These are phyloP conservation scores for Diutina siamensis DNA, from an alignment of 1,139 yeast genomes.

Conservation along the genomic window DNA sequence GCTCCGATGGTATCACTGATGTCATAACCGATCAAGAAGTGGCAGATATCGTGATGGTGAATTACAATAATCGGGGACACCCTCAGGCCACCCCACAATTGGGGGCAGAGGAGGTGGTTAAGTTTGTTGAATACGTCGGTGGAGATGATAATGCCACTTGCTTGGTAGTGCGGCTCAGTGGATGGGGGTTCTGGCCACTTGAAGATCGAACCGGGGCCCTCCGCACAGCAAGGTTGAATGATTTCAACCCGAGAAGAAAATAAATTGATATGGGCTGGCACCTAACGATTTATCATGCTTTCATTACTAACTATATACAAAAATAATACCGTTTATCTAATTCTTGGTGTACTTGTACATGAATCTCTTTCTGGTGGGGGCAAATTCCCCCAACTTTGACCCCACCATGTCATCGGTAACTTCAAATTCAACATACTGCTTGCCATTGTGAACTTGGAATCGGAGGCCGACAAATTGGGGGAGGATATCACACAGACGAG, in stretches of 20 bases:
- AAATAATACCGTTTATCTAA: slow-evolving; percentile 12
- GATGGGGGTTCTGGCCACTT: slow-evolving; percentile 93
- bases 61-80: slow-evolving; percentile 57
- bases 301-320: neutral
- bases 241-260: slow-evolving; percentile 25
- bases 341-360: slow-evolving; percentile 66
- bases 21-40: slow-evolving; percentile 80
- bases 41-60: slow-evolving; percentile 70
- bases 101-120: slow-evolving; percentile 76
- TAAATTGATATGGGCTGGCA: neutral
- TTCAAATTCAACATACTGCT: slow-evolving; percentile 81
- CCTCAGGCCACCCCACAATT: slow-evolving; percentile 70
- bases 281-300: neutral
- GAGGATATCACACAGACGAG: slow-evolving; percentile 84
- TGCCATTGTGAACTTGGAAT: slow-evolving; percentile 93
- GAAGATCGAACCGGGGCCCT: slow-evolving; percentile 72
- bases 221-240: slow-evolving; percentile 63
- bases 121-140: slow-evolving; percentile 76
- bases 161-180: slow-evolving; percentile 61
- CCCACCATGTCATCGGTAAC: slow-evolving; percentile 96
- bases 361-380: slow-evolving; percentile 83
- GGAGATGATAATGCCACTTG: slow-evolving; percentile 95
- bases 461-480: slow-evolving; percentile 93
- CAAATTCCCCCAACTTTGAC: slow-evolving; percentile 90
- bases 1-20: slow-evolving; percentile 83